Percentiles rank a stretch among this genome's conserved stretches.
Conservation (phyloP, 2,329 filamentous ascomycete genomes). For the Colletotrichum echinochloae region DNA sequence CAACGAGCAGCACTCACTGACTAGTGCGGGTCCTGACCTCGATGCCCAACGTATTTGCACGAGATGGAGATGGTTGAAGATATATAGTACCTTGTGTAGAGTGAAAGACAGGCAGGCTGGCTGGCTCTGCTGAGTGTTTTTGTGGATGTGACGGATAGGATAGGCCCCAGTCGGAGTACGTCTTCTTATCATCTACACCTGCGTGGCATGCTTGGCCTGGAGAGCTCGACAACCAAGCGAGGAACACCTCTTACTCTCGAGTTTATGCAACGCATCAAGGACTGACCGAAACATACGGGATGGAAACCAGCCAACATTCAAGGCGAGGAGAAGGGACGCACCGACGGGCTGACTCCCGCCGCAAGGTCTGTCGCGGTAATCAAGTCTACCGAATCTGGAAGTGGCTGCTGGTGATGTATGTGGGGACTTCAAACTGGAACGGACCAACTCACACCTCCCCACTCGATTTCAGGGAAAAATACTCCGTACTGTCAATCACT, state of each 20-base stretch:
- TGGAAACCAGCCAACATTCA: not conserved
- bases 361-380: constrained; percentile 6
- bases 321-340: constrained; percentile 7
- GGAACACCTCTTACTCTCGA: not conserved
- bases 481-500: constrained; percentile 18
- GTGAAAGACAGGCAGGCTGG: not conserved
- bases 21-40: too few species aligned
- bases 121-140: not conserved
- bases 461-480: constrained; percentile 19
- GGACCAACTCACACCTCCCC: constrained; percentile 25
- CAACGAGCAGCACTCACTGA: too few species aligned
- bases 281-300: not conserved
- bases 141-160: not conserved
- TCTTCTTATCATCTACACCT: not conserved
- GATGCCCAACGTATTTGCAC: not conserved
- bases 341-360: constrained; percentile 16
- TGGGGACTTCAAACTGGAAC: constrained; percentile 27
- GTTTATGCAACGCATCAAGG: not conserved
- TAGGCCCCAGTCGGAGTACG: not conserved
- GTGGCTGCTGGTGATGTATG: not conserved
- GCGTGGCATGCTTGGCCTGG: not conserved
- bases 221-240: not conserved
- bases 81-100: not conserved
- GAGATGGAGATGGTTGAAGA: too few species aligned
- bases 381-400: constrained; percentile 13